phyloP scores from a whole-genome alignment of 2,329 filamentous ascomycete species.

The Parafenestella ontariensis region DNA sequence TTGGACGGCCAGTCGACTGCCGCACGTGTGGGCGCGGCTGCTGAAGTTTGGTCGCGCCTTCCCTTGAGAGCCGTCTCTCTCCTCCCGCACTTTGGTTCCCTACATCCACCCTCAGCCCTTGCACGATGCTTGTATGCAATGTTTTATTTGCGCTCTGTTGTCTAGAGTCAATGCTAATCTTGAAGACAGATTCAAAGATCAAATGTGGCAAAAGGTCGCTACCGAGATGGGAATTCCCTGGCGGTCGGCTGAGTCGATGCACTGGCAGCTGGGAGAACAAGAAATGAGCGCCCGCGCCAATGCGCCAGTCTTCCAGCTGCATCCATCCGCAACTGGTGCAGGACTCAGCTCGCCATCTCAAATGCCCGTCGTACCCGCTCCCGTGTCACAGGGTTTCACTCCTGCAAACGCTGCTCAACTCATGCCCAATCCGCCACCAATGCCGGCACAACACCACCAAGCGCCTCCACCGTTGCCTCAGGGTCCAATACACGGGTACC shows the following conservation, averaged over 20 bases:
- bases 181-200: conserved; percentile 80
- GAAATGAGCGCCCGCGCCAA: conserved; percentile 95
- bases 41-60: conserved; percentile 14
- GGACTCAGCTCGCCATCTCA: conserved; percentile 42
- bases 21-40: conserved; percentile 1
- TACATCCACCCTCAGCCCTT: neutral
- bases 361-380: conserved; percentile 31
- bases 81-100: conserved; percentile 12
- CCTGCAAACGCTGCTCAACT: conserved; percentile 50
- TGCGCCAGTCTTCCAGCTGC: conserved; percentile 78
- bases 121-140: conserved; percentile 10
- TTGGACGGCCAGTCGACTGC: conserved; percentile 11
- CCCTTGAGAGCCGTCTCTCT: conserved; percentile 1
- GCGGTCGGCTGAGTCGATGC: conserved; percentile 96
- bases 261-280: conserved; percentile 92
- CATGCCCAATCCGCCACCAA: conserved; percentile 34
- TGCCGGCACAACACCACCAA: conserved; percentile 36
- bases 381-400: conserved; percentile 43
- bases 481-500: conserved; percentile 39
- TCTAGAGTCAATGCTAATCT: conserved; percentile 29
- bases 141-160: conserved; percentile 3
- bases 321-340: conserved; percentile 45
- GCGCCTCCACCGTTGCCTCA: conserved; percentile 31
- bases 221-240: conserved; percentile 95
- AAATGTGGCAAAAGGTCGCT: conserved; percentile 97